Percentiles rank a stretch among this genome's conserved stretches.
phyloP scores from a whole-genome alignment of 495 filamentous ascomycete species.

The Endocarpon pusillum region DNA sequence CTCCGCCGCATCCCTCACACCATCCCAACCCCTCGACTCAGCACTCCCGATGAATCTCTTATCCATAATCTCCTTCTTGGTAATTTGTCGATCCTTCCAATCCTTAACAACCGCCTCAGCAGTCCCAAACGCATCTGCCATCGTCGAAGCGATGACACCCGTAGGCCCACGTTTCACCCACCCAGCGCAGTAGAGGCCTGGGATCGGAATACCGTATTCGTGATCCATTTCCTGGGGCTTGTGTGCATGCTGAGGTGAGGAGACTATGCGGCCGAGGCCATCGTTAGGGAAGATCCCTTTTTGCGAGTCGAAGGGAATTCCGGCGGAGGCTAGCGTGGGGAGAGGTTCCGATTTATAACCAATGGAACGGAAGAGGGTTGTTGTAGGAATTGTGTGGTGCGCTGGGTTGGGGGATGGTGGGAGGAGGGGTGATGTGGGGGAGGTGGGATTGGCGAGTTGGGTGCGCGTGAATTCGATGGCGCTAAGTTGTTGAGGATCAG shows the following conservation, averaged over 20 bases:
- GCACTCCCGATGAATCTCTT: constrained; percentile 36
- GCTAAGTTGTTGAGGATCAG: constrained; percentile 29
- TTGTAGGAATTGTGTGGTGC: constrained; percentile 35
- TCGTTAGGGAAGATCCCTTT: constrained; percentile 78
- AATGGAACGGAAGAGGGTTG: constrained; percentile 73
- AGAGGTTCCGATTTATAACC: constrained; percentile 74
- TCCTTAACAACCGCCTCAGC: constrained; percentile 66
- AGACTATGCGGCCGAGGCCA: constrained; percentile 52
- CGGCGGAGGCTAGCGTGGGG: constrained; percentile 56
- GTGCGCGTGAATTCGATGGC: constrained; percentile 53
- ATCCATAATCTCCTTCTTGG: no score
- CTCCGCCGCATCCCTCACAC: constrained; percentile 37
- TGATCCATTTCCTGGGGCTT: neutral
- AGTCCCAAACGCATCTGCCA: constrained; percentile 86
- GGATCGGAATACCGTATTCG: constrained; percentile 27
- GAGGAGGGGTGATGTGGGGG: constrained; percentile 21
- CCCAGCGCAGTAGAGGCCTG: constrained; percentile 82
- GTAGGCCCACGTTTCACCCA: constrained; percentile 95
- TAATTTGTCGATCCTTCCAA: constrained; percentile 27
- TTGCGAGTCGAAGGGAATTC: constrained; percentile 56
- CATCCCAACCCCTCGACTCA: constrained; percentile 71
- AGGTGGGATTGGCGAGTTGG: constrained; percentile 28
- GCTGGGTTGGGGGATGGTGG: constrained; percentile 26
- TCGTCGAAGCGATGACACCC: constrained; percentile 88
- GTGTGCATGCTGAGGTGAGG: constrained; percentile 11